Conservation (phyloP, 129 eudicot genomes). For the Ambrosia artemisiifolia region DNA sequence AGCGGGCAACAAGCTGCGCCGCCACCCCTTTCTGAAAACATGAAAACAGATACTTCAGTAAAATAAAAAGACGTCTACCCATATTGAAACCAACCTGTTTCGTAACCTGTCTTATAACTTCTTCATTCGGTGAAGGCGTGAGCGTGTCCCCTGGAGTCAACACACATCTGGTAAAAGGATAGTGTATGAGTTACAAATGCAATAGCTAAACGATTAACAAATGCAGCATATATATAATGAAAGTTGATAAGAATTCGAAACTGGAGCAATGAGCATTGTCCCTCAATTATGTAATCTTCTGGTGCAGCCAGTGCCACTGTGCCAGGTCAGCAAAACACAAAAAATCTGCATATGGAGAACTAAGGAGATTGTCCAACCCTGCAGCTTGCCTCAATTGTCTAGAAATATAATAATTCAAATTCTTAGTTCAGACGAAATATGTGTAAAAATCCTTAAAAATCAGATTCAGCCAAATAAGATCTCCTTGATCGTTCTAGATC, state of each 20-base stretch:
- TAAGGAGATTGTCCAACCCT: slow-evolving; percentile 89
- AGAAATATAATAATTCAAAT: slow-evolving; percentile 6
- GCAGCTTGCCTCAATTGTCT: slow-evolving; percentile 84
- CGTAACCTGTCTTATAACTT: slow-evolving; percentile 72
- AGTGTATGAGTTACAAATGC: slow-evolving; percentile 12
- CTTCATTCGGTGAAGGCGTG: slow-evolving; percentile 93
- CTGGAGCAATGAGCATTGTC: slow-evolving; percentile 98
- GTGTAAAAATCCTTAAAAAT: not conserved
- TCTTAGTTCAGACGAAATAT: not conserved
- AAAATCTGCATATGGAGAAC: slow-evolving; percentile 97
- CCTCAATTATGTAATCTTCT: slow-evolving; percentile 81
- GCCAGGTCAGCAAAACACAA: slow-evolving; percentile 99
- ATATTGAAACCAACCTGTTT: no score
- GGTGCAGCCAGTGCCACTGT: slow-evolving; percentile 86
- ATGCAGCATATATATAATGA: not conserved
- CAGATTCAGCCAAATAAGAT: slow-evolving; percentile 3
- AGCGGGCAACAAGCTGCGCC: no score
- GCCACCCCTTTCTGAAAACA: no score
- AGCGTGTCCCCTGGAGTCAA: slow-evolving; percentile 96
- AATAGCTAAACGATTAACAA: slow-evolving; percentile 3
- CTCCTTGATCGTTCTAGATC: slow-evolving; percentile 86
- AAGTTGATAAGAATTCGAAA: slow-evolving; percentile 31
- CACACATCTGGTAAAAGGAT: slow-evolving; percentile 62
- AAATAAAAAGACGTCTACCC: not conserved
- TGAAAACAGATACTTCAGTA: not conserved